These are phyloP conservation scores for Malus sylvestris DNA, from an alignment of 306 rosid genomes.

Conservation along the genomic window DNA sequence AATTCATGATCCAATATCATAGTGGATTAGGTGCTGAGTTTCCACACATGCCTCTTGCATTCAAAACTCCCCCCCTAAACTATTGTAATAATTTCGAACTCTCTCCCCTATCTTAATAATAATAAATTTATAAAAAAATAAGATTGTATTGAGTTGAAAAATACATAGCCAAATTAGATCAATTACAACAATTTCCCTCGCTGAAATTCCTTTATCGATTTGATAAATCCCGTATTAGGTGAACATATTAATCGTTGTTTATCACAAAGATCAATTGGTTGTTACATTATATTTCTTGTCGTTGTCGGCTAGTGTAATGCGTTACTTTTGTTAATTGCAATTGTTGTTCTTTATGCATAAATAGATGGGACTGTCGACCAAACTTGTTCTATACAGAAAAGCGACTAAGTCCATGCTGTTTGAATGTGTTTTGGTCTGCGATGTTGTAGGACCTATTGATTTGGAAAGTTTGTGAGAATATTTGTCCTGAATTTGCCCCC, in stretches of 20 bases:
- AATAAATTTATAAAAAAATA: too few species aligned
- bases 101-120: too few species aligned
- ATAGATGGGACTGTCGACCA: neutral
- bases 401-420: neutral
- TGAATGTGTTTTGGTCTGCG: neutral
- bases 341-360: neutral
- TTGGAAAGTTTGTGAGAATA: constrained; percentile 12
- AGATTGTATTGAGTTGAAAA: neutral
- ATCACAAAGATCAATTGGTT: constrained; percentile 12
- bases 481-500: constrained; percentile 29
- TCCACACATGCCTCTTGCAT: too few species aligned
- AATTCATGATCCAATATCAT: neutral
- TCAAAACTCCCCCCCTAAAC: too few species aligned
- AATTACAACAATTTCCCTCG: constrained; percentile 28
- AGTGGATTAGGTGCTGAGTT: too few species aligned
- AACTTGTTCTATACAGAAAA: neutral
- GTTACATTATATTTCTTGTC: neutral
- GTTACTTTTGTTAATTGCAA: neutral
- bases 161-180: neutral
- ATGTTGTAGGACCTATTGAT: constrained; percentile 13
- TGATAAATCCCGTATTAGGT: constrained; percentile 15
- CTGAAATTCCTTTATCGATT: constrained; percentile 8
- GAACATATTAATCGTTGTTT: constrained; percentile 12
- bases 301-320: neutral
- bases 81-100: too few species aligned